phyloP scores from a whole-genome alignment of 2,329 filamentous ascomycete species.

The Diplodia scrobiculata region DNA sequence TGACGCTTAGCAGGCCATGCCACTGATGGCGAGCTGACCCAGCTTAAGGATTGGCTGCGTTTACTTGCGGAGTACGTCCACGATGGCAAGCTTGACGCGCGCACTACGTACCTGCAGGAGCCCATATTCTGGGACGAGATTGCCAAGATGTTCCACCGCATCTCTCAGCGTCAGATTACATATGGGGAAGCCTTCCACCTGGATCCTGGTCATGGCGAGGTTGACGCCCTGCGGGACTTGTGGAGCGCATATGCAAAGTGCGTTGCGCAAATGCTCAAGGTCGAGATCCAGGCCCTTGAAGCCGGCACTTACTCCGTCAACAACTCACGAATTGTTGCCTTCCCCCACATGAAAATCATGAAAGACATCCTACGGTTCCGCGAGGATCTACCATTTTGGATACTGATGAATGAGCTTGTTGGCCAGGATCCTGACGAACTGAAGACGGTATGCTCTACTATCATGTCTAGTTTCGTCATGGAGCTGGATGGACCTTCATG shows the following conservation, averaged over 20 bases:
- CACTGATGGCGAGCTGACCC: slow-evolving; percentile 20
- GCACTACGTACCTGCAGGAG: slow-evolving; percentile 35
- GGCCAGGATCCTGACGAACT: background rate
- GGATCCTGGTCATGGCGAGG: background rate
- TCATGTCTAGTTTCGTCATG: slow-evolving; percentile 7
- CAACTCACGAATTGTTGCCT: slow-evolving; percentile 7
- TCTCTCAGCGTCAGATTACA: slow-evolving; percentile 33
- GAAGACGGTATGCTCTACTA: background rate
- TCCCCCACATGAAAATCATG: slow-evolving; percentile 15
- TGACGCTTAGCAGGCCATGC: background rate
- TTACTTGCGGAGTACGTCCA: background rate
- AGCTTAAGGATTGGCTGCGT: slow-evolving; percentile 7
- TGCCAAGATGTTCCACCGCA: slow-evolving; percentile 36
- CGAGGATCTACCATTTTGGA: slow-evolving; percentile 23
- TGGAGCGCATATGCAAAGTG: slow-evolving; percentile 11
- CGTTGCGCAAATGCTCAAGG: slow-evolving; percentile 20
- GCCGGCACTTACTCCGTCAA: background rate
- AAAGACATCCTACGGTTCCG: background rate
- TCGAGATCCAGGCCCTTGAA: slow-evolving; percentile 7
- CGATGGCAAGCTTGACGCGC: background rate
- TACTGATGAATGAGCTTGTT: slow-evolving; percentile 11
- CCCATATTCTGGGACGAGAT: slow-evolving; percentile 43
- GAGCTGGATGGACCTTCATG: background rate
- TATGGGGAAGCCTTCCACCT: slow-evolving; percentile 32
- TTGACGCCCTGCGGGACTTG: slow-evolving; percentile 20